phyloP scores from a whole-genome alignment of 2,329 filamentous ascomycete genomes.

The Pseudogymnoascus sp. region DNA sequence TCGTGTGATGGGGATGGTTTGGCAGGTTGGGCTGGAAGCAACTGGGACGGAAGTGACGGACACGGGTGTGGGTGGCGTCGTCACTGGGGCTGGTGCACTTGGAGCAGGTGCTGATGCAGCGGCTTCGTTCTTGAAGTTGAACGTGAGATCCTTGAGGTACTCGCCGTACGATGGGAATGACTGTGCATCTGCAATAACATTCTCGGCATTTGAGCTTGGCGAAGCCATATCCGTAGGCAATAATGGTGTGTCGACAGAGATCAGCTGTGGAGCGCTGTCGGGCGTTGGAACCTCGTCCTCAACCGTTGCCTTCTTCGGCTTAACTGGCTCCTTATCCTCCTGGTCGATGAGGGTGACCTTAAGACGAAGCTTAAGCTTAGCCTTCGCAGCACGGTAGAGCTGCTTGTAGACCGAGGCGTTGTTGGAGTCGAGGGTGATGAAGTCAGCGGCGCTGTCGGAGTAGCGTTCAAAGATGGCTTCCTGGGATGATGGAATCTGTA shows the following conservation, averaged over 20 bases:
- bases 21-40: slow-evolving; percentile 10
- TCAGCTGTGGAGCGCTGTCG: neutral
- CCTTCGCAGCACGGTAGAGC: slow-evolving; percentile 91
- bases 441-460: slow-evolving; percentile 82
- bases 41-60: neutral
- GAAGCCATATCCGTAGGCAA: neutral
- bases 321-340: slow-evolving; percentile 21
- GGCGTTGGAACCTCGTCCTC: slow-evolving; percentile 37
- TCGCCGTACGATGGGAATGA: neutral
- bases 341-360: slow-evolving; percentile 50
- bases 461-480: slow-evolving; percentile 76
- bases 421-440: slow-evolving; percentile 66
- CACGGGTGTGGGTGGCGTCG: neutral
- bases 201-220: neutral
- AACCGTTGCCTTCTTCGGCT: slow-evolving; percentile 34
- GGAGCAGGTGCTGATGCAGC: neutral
- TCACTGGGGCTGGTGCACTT: neutral
- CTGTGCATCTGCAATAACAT: neutral
- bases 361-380: slow-evolving; percentile 93
- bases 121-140: slow-evolving; percentile 2
- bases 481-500: slow-evolving; percentile 55
- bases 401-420: slow-evolving; percentile 90
- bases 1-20: slow-evolving; percentile 21
- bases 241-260: neutral
- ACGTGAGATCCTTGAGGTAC: slow-evolving; percentile 6